Conservation (phyloP, 2,329 filamentous ascomycete species). For the Mycocentrospora acerina region DNA sequence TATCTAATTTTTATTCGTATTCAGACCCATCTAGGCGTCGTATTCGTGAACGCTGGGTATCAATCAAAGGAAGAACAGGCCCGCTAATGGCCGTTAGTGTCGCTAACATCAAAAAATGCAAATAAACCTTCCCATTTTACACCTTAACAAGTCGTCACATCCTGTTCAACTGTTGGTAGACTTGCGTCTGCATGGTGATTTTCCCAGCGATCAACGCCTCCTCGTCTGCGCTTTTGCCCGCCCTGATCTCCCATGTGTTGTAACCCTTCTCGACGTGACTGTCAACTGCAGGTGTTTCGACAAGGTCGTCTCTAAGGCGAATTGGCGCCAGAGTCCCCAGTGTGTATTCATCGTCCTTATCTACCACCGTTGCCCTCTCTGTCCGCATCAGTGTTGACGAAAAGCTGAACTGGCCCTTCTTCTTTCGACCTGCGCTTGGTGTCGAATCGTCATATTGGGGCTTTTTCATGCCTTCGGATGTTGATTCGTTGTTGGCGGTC, state of each 20-base stretch:
- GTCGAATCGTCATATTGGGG: slow-evolving; percentile 19
- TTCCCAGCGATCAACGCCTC: slow-evolving; percentile 13
- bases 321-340: slow-evolving; percentile 26
- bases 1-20: slow-evolving; percentile 1
- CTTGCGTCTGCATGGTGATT: slow-evolving; percentile 31
- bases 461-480: slow-evolving; percentile 15
- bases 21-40: no score
- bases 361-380: slow-evolving; percentile 16
- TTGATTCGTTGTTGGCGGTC: slow-evolving; percentile 8
- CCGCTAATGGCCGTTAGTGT: no score
- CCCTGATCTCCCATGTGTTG: slow-evolving; percentile 31
- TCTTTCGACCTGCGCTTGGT: slow-evolving; percentile 14
- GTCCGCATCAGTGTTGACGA: slow-evolving; percentile 23
- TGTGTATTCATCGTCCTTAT: slow-evolving; percentile 24
- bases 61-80: no score
- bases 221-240: slow-evolving; percentile 31
- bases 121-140: no score
- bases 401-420: slow-evolving; percentile 23
- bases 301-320: slow-evolving; percentile 29
- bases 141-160: background rate
- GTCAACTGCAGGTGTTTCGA: no score
- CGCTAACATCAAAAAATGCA: no score
- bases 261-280: slow-evolving; percentile 32
- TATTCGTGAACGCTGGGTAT: no score
- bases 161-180: slow-evolving; percentile 22